These are phyloP conservation scores for Eimeria zaria DNA, from an alignment of 169 alveolate species.

Conservation along the genomic window DNA sequence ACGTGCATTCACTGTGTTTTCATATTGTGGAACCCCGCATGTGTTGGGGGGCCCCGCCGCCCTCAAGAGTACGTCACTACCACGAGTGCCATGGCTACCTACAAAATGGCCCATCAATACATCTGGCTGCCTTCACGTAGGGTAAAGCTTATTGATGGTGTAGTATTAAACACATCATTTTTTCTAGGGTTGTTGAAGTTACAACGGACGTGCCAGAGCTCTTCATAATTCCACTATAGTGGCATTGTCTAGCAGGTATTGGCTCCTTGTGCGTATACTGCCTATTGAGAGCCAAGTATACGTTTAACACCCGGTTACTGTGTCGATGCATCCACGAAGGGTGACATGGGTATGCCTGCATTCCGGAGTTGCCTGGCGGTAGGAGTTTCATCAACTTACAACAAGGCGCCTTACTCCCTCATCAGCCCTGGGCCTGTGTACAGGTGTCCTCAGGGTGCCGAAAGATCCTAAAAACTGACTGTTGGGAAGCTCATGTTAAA, in stretches of 20 bases:
- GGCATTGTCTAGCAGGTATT: background rate
- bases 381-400: background rate
- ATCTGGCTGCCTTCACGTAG: background rate
- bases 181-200: background rate
- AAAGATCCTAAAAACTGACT: background rate
- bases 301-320: background rate
- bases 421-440: background rate
- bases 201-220: background rate
- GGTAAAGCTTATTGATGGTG: background rate
- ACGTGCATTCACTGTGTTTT: background rate
- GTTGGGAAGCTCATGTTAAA: background rate
- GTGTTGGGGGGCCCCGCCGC: background rate
- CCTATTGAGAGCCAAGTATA: background rate
- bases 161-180: background rate
- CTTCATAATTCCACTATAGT: background rate
- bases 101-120: background rate
- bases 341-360: background rate
- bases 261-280: background rate
- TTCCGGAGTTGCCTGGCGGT: background rate
- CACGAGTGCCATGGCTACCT: background rate
- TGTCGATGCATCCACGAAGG: background rate
- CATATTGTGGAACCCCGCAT: background rate
- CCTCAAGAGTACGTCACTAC: background rate
- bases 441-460: background rate
- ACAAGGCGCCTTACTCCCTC: background rate